A percentile compares a stretch with the other conserved stretches of the same genome.
Conservation (phyloP, 768 basidiomycete genomes). For the Boletus bicolor region DNA sequence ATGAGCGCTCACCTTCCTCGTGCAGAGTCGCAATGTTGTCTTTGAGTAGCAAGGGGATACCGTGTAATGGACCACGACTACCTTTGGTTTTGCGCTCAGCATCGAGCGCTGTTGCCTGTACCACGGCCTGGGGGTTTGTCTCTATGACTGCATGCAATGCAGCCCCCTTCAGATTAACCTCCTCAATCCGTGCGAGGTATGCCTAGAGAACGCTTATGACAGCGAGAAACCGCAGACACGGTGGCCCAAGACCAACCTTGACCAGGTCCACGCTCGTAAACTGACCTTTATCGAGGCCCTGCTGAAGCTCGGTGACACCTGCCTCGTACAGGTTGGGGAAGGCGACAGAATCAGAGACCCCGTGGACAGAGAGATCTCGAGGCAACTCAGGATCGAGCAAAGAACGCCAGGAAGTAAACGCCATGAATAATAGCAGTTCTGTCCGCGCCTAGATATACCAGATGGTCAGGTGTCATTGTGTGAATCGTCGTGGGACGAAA, state of each 20-base stretch:
- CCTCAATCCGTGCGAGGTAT: conserved; percentile 62
- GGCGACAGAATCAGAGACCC: neutral
- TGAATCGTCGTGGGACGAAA: neutral
- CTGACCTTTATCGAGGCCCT: conserved; percentile 45
- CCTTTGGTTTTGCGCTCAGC: conserved; percentile 43
- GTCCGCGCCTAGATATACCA: neutral
- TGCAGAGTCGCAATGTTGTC: conserved; percentile 39
- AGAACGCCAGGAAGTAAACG: conserved; percentile 4
- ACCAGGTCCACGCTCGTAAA: conserved; percentile 65
- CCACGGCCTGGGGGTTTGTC: conserved; percentile 52
- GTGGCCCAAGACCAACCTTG: conserved; percentile 38
- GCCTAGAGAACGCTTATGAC: conserved; percentile 37
- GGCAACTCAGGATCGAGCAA: conserved; percentile 7
- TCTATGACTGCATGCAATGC: conserved; percentile 60
- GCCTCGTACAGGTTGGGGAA: conserved; percentile 64
- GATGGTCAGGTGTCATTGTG: neutral
- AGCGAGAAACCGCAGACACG: neutral
- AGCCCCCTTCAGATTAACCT: conserved; percentile 60
- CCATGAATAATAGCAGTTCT: neutral
- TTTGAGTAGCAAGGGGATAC: conserved; percentile 59
- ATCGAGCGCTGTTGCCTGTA: conserved; percentile 50
- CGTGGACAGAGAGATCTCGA: conserved; percentile 11
- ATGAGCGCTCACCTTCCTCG: conserved; percentile 25
- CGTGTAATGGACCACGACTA: conserved; percentile 48
- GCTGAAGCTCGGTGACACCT: conserved; percentile 52